Base-by-base conservation (phyloP, 495 filamentous ascomycete genomes). In the Oidiodendron maius region DNA sequence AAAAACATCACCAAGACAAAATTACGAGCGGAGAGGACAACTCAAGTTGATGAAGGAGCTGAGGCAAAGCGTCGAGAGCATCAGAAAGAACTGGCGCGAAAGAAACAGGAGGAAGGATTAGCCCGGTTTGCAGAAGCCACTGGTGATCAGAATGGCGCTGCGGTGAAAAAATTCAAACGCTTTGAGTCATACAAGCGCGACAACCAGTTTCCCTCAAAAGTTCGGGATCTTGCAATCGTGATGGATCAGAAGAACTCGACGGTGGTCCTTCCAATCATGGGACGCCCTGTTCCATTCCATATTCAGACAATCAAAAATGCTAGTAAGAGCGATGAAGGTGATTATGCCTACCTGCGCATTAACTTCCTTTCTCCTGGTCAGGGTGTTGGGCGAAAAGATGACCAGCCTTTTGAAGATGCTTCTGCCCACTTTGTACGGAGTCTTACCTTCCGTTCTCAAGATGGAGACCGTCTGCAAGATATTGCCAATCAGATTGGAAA, bases 101-200 rank as follows among this genome's bases (percentile, higher is more conserved):
- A 89, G 67, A 95, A 96, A 67, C 91, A 96, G 55, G 79, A 83
- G 57, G 84, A 94, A 56, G 94, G 94, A 37, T 58, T 95, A 34
- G 82, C 82, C 26, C 77, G 85, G 48, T 99, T 91, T 65, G 80
- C 86, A 39, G 76, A 82, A 55, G 84, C 86, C 4, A 89, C 86
- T 4, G 83, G 83, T 11, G 86, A 86, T 48, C 78, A 91, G 34
- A 95, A 96, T 60, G 91, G 91, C n/a, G 84, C 85, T 21, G 80
- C 87, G 40, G 79, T 91, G 63, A 97, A 97, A 74, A 90, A 88
- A 66, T 96, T 97, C 73, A 97, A 97, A 70, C 85, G 86, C 30
- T 99, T 97, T 61, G 94, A 97, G 66, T 96, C 94, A 1, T 99
- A 99, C 71, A 99, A 97, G 70, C 82, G 94, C 21, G 93, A 99